Evolutionary conservation across 192 early-diverging fungal species (phyloP), one percentile per base, ranked within the genome.

Genomic region (Umbelopsis vinacea): DNA sequence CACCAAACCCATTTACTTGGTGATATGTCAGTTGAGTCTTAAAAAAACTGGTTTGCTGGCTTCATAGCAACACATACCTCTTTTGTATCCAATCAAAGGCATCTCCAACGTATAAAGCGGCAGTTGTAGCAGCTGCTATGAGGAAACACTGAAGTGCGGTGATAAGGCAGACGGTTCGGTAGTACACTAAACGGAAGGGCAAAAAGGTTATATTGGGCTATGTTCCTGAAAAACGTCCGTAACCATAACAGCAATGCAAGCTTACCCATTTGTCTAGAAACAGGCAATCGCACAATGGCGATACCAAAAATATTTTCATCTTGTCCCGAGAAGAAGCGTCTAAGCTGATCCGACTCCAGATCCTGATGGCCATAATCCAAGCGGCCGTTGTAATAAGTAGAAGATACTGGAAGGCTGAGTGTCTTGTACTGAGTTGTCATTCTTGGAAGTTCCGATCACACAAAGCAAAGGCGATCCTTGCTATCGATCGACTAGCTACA

Each of bases 211-310:
- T 10, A 57, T 29, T 33, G 35, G 26, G 14, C 2, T 37, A 15
- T 12, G 15, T 54, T 54, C 22, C 22, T 12, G 6, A 0, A 22
- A n/a, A 26, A 26, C 26, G 53, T 54, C 23, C 4, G 26, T 26
- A 54, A 54, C 12, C 9, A 24, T 26, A 63, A 63, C 15, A 50
- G 48, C 15, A n/a, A 43, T 63, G 46, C n/a, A n/a, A n/a, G 21
- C 43, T 71, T 72, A 77, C 75, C 52, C 75, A 77, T 77, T 69
- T 77, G 75, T 19, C 54, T 57, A 23, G 67, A 46, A 12, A 77
- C 15, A n/a, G 67, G 22, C 19, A 47, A 53, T 45, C 71, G 60
- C 46, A 46, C 55, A 48, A 77, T 71, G 24, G 70, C 48, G 37
- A 72, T 63, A 45, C 75, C 75, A 69, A 77, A 77, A 37, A 77